Conservation (phyloP, 345 rosid species). For the Camelina sativa region DNA sequence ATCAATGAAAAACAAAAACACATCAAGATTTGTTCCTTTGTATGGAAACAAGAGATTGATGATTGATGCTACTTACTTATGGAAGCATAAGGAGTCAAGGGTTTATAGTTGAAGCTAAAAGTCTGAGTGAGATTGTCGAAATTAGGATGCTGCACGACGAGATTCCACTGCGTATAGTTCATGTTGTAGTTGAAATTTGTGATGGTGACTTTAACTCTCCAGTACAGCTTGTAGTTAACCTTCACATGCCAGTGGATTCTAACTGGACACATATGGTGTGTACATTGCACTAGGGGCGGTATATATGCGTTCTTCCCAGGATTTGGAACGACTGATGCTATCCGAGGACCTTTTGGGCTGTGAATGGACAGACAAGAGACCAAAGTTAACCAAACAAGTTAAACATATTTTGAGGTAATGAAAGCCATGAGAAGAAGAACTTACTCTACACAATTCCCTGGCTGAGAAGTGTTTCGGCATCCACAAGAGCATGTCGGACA, state of each 20-base stretch:
- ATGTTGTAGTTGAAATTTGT: slow-evolving; percentile 67
- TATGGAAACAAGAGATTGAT: slow-evolving; percentile 10
- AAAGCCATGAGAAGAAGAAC: slow-evolving; percentile 39
- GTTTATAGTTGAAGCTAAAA: slow-evolving; percentile 65
- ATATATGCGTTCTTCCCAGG: slow-evolving; percentile 37
- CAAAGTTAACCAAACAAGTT: not conserved
- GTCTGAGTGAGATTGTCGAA: slow-evolving; percentile 59
- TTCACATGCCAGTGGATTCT: slow-evolving; percentile 80
- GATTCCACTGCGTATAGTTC: slow-evolving; percentile 74
- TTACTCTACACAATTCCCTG: slow-evolving; percentile 64
- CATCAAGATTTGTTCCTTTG: slow-evolving; percentile 18
- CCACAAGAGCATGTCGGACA: slow-evolving; percentile 86
- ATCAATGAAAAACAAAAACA: not conserved
- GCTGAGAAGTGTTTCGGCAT: slow-evolving; percentile 59
- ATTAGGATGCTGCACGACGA: slow-evolving; percentile 73
- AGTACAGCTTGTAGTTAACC: slow-evolving; percentile 62
- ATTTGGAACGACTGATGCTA: slow-evolving; percentile 40
- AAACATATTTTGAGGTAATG: slow-evolving; percentile 45
- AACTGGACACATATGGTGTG: slow-evolving; percentile 72
- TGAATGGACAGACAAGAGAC: not conserved
- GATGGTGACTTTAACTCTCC: slow-evolving; percentile 72
- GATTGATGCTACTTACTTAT: slow-evolving; percentile 55
- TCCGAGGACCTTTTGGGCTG: slow-evolving; percentile 42
- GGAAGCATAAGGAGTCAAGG: slow-evolving; percentile 55
- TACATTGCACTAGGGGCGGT: slow-evolving; percentile 63